Evolutionary conservation across 345 rosid species (phyloP).

Genomic region (Nephelium lappaceum): DNA sequence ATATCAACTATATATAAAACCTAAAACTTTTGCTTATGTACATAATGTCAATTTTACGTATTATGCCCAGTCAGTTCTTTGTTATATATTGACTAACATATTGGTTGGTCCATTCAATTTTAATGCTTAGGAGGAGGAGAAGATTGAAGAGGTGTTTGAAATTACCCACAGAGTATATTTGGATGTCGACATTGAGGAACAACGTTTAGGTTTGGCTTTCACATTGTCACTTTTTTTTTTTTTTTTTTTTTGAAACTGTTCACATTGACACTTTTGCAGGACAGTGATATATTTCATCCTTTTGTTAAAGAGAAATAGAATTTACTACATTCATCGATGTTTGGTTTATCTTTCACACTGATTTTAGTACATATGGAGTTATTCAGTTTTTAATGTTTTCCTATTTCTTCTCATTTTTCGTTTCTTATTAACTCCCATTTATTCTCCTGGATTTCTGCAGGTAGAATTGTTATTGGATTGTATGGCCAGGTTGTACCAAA

Average conservation of each 20-base stretch:
- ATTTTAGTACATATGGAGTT: neutral
- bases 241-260: too few relatives aligned
- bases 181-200: conserved; percentile 91
- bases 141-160: conserved; percentile 56
- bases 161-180: conserved; percentile 91
- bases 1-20: neutral
- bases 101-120: conserved; percentile 13
- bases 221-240: neutral
- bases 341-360: neutral
- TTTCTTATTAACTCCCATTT: conserved; percentile 11
- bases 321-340: neutral
- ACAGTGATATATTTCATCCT: neutral
- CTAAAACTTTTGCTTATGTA: neutral
- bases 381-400: neutral
- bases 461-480: conserved; percentile 92
- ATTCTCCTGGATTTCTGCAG: conserved; percentile 43
- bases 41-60: too few relatives aligned
- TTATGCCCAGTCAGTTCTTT: neutral
- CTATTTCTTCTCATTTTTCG: conserved; percentile 10
- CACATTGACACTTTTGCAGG: neutral
- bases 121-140: conserved; percentile 59
- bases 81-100: conserved; percentile 6
- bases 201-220: conserved; percentile 67
- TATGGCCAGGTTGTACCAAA: conserved; percentile 87
- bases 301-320: neutral